phyloP scores from a whole-genome alignment of 352 stramenopile genomes.

The Globisporangium echinulatum region DNA sequence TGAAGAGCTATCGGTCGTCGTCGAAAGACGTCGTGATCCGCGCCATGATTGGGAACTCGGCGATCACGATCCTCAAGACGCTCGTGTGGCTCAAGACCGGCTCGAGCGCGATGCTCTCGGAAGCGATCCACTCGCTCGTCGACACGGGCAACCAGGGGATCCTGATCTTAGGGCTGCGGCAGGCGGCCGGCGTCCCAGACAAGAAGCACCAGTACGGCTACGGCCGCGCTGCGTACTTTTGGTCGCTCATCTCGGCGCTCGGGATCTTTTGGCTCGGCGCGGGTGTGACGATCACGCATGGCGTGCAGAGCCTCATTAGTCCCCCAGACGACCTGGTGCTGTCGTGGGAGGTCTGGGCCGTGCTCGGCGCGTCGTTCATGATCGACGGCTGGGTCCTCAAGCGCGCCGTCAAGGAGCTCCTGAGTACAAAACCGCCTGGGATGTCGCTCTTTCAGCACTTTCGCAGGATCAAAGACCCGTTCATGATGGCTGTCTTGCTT shows the following conservation, averaged over 20 bases:
- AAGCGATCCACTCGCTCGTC: constrained; percentile 96
- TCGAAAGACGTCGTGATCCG: constrained; percentile 74
- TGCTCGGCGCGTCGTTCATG: constrained; percentile 91
- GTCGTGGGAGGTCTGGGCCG: constrained; percentile 92
- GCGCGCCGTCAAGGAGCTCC: constrained; percentile 87
- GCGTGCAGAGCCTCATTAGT: constrained; percentile 76
- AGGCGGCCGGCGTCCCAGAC: constrained; percentile 86
- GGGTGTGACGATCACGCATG: constrained; percentile 93
- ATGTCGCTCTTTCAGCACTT: constrained; percentile 71
- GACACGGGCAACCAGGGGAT: constrained; percentile 97
- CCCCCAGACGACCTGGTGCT: constrained; percentile 55
- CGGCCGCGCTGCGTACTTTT: constrained; percentile 97
- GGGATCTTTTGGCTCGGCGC: constrained; percentile 97
- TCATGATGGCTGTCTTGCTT: constrained; percentile 95
- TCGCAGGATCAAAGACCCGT: constrained; percentile 89
- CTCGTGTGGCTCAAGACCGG: constrained; percentile 89
- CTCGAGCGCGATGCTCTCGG: constrained; percentile 94
- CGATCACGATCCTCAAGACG: constrained; percentile 92
- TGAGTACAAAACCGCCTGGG: constrained; percentile 60
- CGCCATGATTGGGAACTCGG: constrained; percentile 92
- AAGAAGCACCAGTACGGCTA: constrained; percentile 97
- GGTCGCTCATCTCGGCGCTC: constrained; percentile 97
- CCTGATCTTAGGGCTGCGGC: constrained; percentile 76
- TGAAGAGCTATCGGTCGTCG: constrained; percentile 70
- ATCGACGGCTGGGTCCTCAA: constrained; percentile 96